Percentiles rank a stretch among this genome's conserved stretches.
phyloP scores from a whole-genome alignment of 495 filamentous ascomycete species.

The Cercophora newfieldiana region DNA sequence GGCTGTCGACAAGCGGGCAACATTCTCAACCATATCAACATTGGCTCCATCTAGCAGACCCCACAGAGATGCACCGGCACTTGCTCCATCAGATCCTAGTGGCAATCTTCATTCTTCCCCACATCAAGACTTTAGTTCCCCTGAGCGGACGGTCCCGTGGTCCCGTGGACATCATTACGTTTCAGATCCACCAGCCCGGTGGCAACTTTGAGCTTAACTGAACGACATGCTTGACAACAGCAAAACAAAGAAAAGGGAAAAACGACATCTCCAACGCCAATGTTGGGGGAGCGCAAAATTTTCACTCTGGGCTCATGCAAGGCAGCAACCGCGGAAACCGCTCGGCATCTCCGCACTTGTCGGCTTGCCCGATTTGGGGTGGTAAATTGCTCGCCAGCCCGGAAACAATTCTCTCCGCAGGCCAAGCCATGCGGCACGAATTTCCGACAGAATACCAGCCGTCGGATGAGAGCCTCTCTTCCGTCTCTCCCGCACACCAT shows the following conservation, averaged over 20 bases:
- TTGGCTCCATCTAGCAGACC: too few species aligned
- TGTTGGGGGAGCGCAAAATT: neutral
- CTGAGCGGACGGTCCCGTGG: neutral
- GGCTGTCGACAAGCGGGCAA: too few species aligned
- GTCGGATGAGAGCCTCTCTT: neutral
- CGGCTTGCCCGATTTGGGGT: neutral
- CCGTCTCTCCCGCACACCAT: neutral
- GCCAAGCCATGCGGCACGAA: neutral
- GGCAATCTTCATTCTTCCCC: neutral
- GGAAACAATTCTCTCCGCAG: neutral
- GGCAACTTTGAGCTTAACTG: neutral
- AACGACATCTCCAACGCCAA: neutral
- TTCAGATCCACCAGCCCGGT: neutral
- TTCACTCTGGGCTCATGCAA: neutral
- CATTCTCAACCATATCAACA: too few species aligned
- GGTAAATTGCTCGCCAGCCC: neutral
- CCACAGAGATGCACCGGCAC: neutral
- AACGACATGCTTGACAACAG: neutral
- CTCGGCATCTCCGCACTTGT: neutral
- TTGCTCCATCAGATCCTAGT: neutral
- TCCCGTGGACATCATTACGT: neutral
- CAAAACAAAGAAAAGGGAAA: neutral
- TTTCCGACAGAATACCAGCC: neutral
- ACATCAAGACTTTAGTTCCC: neutral
- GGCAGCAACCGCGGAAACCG: neutral